Base-by-base conservation (phyloP, 2,329 filamentous ascomycete species). In the Fusarium proliferatum region DNA sequence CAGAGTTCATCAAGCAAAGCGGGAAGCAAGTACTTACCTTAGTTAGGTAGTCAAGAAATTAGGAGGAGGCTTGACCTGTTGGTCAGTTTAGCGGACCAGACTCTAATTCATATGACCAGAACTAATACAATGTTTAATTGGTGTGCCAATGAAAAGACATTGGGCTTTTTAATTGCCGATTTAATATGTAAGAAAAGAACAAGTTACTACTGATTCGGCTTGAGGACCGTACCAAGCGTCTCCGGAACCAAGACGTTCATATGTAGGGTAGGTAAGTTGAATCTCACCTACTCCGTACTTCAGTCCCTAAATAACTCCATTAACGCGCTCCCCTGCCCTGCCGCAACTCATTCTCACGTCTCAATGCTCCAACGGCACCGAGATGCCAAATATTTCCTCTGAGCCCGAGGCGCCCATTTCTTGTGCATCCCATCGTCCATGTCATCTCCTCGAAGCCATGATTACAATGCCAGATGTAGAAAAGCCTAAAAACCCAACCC, bases 241-340 rank as follows among this genome's bases (percentile, higher is more conserved):
- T 5, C 0, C 19, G 17, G 45, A 21, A 4, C 9, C 3, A 7
- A 10, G 3, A 46, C 8, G 9, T 15, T 15, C 17, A 0, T 10
- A 21, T 28, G 17, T 12, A 46, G 26, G 45, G 43, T 46, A 46
- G 5, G 17, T 28, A 9, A 7, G 7, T 46, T 13, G 17, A 19
- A 8, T 4, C 16, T 45, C 17, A 19, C 16, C 42, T 19, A 39
- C 21, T 39, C 12, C 26, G 26, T 26, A 26, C 26, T 26, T 26
- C 38, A 39, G 38, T 21, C 21, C 12, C 21, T 5, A n/a, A 12
- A 41, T 12, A 41, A 41, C 11, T 9, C 39, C 19, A 41, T n/a
- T 13, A 41, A 41, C 39, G 39, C 39, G 21, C 21, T 17, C 39
- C 21, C 39, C 9, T 41, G 12, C 21, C 21, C 39, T 41, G 39